Evolutionary conservation across 768 basidiomycete species (phyloP).

Genomic region (Termitomyces sp.): DNA sequence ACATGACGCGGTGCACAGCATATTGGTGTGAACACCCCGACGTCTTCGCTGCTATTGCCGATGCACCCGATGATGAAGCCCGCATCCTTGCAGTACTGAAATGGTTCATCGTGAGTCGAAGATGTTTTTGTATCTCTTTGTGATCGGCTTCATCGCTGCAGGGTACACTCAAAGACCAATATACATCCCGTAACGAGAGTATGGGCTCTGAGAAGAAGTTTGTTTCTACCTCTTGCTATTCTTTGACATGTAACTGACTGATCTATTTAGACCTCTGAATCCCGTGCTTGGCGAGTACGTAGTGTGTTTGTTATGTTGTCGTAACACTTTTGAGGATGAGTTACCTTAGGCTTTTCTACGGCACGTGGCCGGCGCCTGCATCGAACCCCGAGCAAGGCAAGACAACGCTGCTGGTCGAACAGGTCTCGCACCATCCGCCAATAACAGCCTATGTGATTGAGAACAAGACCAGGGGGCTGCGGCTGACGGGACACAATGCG

Average conservation of each 20-base stretch:
- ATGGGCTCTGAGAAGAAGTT: conserved; percentile 98
- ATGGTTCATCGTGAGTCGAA: conserved; percentile 85
- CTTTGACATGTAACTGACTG: no score
- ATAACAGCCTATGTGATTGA: conserved; percentile 85
- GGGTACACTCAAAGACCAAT: conserved; percentile 94
- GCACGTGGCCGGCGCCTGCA: conserved; percentile 66
- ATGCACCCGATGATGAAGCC: conserved; percentile 67
- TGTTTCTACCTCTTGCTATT: no score
- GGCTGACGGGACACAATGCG: conserved; percentile 82
- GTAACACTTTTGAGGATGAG: background rate
- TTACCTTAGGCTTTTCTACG: conserved; percentile 69
- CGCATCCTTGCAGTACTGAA: conserved; percentile 76
- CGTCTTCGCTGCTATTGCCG: conserved; percentile 82
- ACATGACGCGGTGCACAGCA: conserved; percentile 43
- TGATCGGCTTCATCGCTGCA: conserved; percentile 16
- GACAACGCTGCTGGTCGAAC: conserved; percentile 83
- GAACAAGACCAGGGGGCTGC: conserved; percentile 72
- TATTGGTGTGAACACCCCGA: conserved; percentile 97
- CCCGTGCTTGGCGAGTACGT: conserved; percentile 90
- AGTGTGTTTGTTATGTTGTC: background rate
- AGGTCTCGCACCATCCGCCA: conserved; percentile 94
- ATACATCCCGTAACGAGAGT: conserved; percentile 90
- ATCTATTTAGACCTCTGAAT: conserved; percentile 70
- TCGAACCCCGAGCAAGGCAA: conserved; percentile 56
- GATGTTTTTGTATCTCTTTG: background rate